These are phyloP conservation scores for Liquidambar formosana DNA, from an alignment of 164 flowering plant species.

Conservation along the genomic window DNA sequence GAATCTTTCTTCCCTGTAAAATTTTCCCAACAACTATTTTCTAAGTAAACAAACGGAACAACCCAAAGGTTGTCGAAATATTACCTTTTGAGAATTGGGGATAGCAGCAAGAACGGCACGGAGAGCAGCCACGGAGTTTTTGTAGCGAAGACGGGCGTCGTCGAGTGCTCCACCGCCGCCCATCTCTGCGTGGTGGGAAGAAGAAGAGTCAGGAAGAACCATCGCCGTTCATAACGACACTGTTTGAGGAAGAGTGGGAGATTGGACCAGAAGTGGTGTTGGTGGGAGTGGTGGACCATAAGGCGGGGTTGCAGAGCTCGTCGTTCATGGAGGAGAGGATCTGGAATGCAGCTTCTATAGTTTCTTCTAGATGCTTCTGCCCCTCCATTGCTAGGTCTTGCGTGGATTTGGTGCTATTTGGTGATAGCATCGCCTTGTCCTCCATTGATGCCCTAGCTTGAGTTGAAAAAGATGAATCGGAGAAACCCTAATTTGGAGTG, in stretches of 20 bases:
- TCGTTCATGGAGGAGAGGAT: conserved; percentile 71
- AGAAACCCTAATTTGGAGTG: no score
- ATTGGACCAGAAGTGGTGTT: conserved; percentile 7
- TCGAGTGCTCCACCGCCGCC: conserved; percentile 39
- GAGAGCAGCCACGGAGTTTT: conserved; percentile 65
- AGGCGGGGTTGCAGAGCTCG: conserved; percentile 80
- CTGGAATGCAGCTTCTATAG: conserved; percentile 14
- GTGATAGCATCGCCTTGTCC: conserved; percentile 1
- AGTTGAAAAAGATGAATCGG: no score
- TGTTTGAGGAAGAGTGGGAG: conserved; percentile 16
- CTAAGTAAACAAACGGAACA: no score
- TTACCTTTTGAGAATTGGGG: conserved; percentile 60
- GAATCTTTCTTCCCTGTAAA: no score
- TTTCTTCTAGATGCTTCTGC: conserved; percentile 15
- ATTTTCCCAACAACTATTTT: no score
- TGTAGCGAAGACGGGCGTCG: conserved; percentile 75
- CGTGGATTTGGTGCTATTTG: conserved; percentile 5
- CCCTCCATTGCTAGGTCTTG: conserved; percentile 14
- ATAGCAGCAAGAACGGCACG: conserved; percentile 67
- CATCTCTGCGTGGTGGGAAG: conserved; percentile 40
- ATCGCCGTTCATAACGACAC: conserved; percentile 19
- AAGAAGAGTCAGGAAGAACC: conserved; percentile 22
- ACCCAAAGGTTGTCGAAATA: conserved; percentile 4
- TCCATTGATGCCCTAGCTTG: neutral
- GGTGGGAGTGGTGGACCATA: conserved; percentile 60